Evolutionary conservation across 768 basidiomycete genomes (phyloP).

Genomic region (Boletus speciosus): DNA sequence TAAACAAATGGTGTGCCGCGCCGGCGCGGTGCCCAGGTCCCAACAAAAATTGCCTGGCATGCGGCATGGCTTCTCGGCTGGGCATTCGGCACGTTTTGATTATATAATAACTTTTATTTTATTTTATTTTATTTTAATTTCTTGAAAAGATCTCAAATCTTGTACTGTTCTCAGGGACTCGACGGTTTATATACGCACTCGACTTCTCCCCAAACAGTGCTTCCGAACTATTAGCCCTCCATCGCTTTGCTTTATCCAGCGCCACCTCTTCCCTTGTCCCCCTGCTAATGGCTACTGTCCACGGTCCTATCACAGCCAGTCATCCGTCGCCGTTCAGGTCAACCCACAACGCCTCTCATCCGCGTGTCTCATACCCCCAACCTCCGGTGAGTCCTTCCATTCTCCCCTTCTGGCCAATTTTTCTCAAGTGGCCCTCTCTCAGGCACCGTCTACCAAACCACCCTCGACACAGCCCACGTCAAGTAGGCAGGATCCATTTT

Average conservation of each 20-base stretch:
- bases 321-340: constrained; percentile 31
- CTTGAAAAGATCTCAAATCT: constrained; percentile 8
- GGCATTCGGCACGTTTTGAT: constrained; percentile 25
- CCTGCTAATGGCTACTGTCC: constrained; percentile 31
- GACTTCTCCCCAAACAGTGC: constrained; percentile 5
- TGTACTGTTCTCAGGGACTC: constrained; percentile 17
- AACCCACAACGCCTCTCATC: constrained; percentile 25
- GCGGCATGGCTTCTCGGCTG: constrained; percentile 23
- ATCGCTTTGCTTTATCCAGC: constrained; percentile 4
- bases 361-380: constrained; percentile 28
- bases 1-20: constrained; percentile 25
- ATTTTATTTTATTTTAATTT: neutral
- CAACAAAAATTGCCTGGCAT: constrained; percentile 15
- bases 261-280: constrained; percentile 12
- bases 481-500: constrained; percentile 27
- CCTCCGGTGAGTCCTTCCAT: constrained; percentile 18
- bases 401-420: neutral
- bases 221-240: constrained; percentile 17
- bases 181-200: constrained; percentile 24
- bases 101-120: constrained; percentile 11
- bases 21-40: constrained; percentile 20
- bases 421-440: neutral
- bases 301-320: constrained; percentile 25
- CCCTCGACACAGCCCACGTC: constrained; percentile 29
- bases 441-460: constrained; percentile 29